phyloP scores from a whole-genome alignment of 2,329 filamentous ascomycete genomes.

The Trichoderma citrinoviride region DNA sequence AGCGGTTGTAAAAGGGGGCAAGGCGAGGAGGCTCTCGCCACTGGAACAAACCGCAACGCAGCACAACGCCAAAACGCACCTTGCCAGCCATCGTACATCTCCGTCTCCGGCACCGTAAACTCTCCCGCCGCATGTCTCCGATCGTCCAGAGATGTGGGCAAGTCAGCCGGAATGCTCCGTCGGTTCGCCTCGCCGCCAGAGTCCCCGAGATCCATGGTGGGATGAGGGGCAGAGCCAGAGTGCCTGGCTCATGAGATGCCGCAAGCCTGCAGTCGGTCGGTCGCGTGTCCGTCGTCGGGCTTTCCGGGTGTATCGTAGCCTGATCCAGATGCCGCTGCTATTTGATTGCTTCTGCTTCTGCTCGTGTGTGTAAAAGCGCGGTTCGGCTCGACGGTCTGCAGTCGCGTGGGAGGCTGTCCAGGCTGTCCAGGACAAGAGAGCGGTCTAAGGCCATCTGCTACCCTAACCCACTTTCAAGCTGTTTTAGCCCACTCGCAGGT shows the following conservation, averaged over 20 bases:
- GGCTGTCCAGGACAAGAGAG: conserved; percentile 15
- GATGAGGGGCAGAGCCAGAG: conserved; percentile 38
- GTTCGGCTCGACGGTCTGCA: background rate
- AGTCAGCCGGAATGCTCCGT: conserved; percentile 69
- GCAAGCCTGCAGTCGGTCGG: background rate
- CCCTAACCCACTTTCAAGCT: conserved; percentile 21
- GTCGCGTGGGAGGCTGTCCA: conserved; percentile 10
- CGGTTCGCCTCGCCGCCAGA: conserved; percentile 44
- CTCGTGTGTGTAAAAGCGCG: conserved; percentile 1
- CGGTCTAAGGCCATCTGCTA: conserved; percentile 10
- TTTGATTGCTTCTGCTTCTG: background rate
- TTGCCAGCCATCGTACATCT: conserved; percentile 99
- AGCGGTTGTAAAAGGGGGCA: background rate
- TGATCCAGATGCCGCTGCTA: background rate
- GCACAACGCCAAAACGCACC: conserved; percentile 53
- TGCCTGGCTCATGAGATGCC: conserved; percentile 35
- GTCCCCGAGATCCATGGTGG: conserved; percentile 59
- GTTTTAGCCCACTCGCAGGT: background rate
- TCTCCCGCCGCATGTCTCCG: conserved; percentile 66
- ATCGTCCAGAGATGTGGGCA: conserved; percentile 90
- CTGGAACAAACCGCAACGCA: background rate
- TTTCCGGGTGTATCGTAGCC: background rate
- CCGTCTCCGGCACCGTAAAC: conserved; percentile 71
- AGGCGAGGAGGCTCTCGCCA: too few species aligned
- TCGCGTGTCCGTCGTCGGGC: background rate